Conservation (phyloP, 495 filamentous ascomycete genomes). For the Tetracladium setigerum region DNA sequence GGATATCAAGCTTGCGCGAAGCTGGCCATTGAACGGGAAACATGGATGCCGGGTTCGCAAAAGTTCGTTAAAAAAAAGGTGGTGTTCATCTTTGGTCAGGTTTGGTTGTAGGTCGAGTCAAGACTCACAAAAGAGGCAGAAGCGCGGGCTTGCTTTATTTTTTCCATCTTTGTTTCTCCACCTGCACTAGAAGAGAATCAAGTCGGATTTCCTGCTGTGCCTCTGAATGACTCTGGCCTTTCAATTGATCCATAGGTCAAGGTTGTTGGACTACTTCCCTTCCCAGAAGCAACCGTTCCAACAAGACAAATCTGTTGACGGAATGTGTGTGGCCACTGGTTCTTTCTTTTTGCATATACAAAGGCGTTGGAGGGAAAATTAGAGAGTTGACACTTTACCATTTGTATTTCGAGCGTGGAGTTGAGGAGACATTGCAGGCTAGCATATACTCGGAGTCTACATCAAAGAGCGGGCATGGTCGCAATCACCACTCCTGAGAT, state of each 20-base stretch:
- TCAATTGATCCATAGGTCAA: constrained; percentile 12
- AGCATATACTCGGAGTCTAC: too few species aligned
- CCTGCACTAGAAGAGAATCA: constrained; percentile 23
- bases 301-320: background rate
- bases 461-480: too few species aligned
- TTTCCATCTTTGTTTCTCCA: constrained; percentile 13
- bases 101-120: too few species aligned
- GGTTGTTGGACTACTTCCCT: constrained; percentile 1
- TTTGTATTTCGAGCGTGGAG: too few species aligned
- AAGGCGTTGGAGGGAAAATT: constrained; percentile 1
- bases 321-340: background rate
- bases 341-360: constrained; percentile 1
- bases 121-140: constrained; percentile 4
- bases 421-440: too few species aligned
- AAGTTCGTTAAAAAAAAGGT: background rate
- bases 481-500: too few species aligned
- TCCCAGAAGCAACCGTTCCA: constrained; percentile 2
- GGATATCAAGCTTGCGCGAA: background rate
- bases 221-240: constrained; percentile 6
- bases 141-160: constrained; percentile 15
- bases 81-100: too few species aligned
- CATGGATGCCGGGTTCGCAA: constrained; percentile 11
- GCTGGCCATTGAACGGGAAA: constrained; percentile 3
- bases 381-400: too few species aligned
- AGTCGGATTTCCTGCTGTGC: constrained; percentile 18